Base-by-base conservation (phyloP, 1,284 basidiomycete genomes). In the Irpex rosettiformis region DNA sequence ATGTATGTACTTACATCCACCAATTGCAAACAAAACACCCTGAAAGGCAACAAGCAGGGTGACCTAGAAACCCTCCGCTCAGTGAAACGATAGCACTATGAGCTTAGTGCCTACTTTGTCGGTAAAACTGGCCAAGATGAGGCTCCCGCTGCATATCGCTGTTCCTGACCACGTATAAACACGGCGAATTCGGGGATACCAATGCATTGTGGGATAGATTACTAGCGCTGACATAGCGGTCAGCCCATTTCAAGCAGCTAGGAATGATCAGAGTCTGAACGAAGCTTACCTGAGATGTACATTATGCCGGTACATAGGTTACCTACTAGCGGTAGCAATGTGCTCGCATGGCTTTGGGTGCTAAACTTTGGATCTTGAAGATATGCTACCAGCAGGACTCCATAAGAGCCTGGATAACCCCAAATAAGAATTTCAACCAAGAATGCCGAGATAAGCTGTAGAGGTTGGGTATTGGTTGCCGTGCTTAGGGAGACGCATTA, bases 361-460 rank as follows among this genome's bases (percentile, higher is more conserved):
- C 55, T 53, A 55, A 65, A 70, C 4, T 51, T 60, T 7, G 67
- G 62, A 54, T 74, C 69, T 25, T 65, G 58, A 24, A 73, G 58
- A 56, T 76, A 75, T 8, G 65, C 72, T 22, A 65, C 65, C 4
- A 77, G 62, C 55, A 75, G 70, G 6, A 72, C 62, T 57, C 73
- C 73, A 54, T 67, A 74, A 21, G 75, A 64, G 18, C 57, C 64
- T 1, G 74, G 74, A 47, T 73, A 69, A 3, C 75, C 73, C 76
- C 75, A 78, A 21, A 77, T 68, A 53, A 78, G 65, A 27, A 70
- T 70, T 55, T 77, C 73, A 3, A 76, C 69, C 18, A 72, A 25
- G 58, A 47, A 47, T 11, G 43, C 43, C 8, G 43, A 18, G 21
- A 47, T 18, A 18, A 47, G 43, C 43, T 47, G 18, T 16, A 21